phyloP scores from a whole-genome alignment of 2,329 filamentous ascomycete species.

The Talaromyces sp. region DNA sequence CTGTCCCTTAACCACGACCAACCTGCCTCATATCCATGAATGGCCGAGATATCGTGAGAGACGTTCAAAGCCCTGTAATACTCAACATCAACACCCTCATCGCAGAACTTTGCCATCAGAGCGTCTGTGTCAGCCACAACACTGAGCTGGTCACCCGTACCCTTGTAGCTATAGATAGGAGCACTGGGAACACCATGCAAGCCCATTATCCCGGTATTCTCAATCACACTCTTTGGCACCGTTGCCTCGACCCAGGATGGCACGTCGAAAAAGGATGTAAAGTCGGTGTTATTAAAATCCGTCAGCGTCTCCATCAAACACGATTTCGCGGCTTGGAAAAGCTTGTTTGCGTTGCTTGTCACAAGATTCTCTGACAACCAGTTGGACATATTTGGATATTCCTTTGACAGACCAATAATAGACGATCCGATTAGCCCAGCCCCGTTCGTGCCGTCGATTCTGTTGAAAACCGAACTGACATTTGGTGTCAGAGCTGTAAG shows the following conservation, averaged over 20 bases:
- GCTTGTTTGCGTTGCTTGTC: no score
- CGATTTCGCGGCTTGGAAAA: background rate
- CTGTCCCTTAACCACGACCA: background rate
- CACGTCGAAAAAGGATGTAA: background rate
- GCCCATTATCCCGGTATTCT: background rate
- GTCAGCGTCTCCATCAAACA: background rate
- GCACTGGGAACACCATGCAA: background rate
- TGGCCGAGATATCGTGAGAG: background rate
- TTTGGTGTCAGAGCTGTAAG: background rate
- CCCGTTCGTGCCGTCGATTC: background rate
- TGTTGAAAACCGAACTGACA: background rate
- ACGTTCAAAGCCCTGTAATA: background rate
- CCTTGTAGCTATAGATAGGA: background rate
- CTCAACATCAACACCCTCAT: background rate
- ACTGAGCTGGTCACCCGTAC: background rate
- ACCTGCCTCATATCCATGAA: background rate
- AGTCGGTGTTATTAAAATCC: background rate
- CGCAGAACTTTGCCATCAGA: background rate
- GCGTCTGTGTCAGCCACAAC: background rate
- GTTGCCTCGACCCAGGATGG: background rate
- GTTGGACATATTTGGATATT: background rate
- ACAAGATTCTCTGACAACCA: background rate
- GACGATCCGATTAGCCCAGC: background rate
- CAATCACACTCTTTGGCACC: background rate
- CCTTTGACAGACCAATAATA: background rate